Conservation (phyloP, 108 stramenopile genomes). For the Cyclotella cryptica region DNA sequence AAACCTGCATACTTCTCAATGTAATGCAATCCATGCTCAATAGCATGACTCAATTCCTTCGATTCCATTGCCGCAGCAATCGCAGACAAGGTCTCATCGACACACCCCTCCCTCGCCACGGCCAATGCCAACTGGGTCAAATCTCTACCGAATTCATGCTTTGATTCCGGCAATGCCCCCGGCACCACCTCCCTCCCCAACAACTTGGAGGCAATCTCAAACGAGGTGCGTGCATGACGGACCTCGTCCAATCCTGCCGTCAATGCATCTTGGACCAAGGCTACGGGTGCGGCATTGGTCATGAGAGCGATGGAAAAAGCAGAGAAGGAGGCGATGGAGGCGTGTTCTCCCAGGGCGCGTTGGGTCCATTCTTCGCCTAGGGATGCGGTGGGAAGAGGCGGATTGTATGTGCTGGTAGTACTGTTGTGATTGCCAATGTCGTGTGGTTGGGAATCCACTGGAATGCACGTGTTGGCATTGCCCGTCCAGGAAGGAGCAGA, state of each 20-base stretch:
- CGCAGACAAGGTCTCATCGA: slow-evolving; percentile 67
- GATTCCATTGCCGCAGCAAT: slow-evolving; percentile 48
- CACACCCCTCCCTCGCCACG: slow-evolving; percentile 60
- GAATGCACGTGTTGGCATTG: too few relatives aligned
- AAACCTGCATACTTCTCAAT: slow-evolving; percentile 24
- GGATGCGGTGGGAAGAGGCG: not conserved
- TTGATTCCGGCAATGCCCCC: slow-evolving; percentile 51
- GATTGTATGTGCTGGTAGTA: not conserved
- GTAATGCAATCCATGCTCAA: not conserved
- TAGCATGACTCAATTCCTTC: slow-evolving; percentile 6
- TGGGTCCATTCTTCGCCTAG: slow-evolving; percentile 52
- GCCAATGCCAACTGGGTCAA: slow-evolving; percentile 55
- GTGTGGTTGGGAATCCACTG: too few relatives aligned
- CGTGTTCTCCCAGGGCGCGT: slow-evolving; percentile 63
- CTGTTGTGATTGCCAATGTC: not conserved
- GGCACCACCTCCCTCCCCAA: slow-evolving; percentile 46
- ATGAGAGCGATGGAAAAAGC: slow-evolving; percentile 64
- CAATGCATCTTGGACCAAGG: slow-evolving; percentile 58
- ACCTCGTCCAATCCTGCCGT: slow-evolving; percentile 62
- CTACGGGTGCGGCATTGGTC: slow-evolving; percentile 62
- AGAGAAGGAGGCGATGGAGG: slow-evolving; percentile 65
- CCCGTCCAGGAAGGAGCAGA: too few relatives aligned
- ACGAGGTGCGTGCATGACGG: slow-evolving; percentile 58
- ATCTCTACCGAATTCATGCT: slow-evolving; percentile 48
- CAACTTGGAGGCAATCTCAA: slow-evolving; percentile 54